Evolutionary conservation across 2,329 filamentous ascomycete species (phyloP).

Genomic region (Sporothrix pseudoabietina): DNA sequence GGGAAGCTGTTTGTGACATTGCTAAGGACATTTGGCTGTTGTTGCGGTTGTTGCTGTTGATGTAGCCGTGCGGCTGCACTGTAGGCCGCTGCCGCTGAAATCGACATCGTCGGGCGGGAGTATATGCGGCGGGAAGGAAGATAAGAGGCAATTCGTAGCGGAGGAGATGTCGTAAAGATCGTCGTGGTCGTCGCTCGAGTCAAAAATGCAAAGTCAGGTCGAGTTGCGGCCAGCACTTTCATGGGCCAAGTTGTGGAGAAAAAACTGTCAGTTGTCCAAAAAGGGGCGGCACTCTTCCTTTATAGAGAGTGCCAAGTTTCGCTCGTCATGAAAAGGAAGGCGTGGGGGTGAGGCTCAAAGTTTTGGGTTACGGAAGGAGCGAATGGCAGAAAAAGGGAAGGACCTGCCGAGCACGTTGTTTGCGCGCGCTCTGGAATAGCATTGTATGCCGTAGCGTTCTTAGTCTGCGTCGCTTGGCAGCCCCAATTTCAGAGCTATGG

Average conservation of each 20-base stretch:
- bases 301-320: not conserved
- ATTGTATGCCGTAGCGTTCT: not conserved
- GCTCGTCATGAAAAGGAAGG: not conserved
- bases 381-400: not conserved
- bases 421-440: not conserved
- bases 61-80: conserved; percentile 10
- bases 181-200: not conserved
- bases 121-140: not conserved
- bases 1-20: conserved; percentile 5
- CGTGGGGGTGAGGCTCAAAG: not conserved
- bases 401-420: not conserved
- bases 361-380: conserved; percentile 3
- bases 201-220: not conserved
- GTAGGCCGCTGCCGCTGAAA: conserved; percentile 31
- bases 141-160: not conserved
- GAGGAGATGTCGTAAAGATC: not conserved
- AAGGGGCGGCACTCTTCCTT: not conserved
- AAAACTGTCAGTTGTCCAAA: not conserved
- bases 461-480: not conserved
- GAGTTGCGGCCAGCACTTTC: not conserved
- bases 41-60: conserved; percentile 14
- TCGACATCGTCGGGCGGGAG: conserved; percentile 22
- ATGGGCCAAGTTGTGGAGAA: not conserved
- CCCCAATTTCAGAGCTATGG: not conserved
- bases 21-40: not conserved